Evolutionary conservation across 2,329 filamentous ascomycete genomes (phyloP).

Genomic region (Curvularia spicifera): DNA sequence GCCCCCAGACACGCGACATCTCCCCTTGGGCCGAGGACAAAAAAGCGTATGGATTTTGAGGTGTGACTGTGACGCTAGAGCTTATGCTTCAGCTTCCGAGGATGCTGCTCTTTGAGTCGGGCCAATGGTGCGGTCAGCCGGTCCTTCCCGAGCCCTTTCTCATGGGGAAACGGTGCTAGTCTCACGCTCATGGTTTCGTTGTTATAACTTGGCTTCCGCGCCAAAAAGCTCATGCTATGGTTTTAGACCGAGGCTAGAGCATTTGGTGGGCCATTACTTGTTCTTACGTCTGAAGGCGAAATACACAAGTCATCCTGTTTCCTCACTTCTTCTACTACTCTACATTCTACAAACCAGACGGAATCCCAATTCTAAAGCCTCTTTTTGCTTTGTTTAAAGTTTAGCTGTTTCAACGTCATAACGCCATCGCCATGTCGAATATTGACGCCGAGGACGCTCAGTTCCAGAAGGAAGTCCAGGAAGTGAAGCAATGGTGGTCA

Average conservation of each 20-base stretch:
- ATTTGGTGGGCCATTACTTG: slow-evolving; percentile 34
- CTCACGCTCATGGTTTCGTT: slow-evolving; percentile 23
- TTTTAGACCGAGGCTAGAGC: slow-evolving; percentile 28
- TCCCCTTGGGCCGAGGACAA: slow-evolving; percentile 47
- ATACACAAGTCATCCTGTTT: slow-evolving; percentile 3
- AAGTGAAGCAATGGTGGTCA: slow-evolving; percentile 93
- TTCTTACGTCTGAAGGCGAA: slow-evolving; percentile 15
- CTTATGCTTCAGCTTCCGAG: slow-evolving; percentile 34
- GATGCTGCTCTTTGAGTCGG: slow-evolving; percentile 36
- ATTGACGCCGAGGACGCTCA: slow-evolving; percentile 72
- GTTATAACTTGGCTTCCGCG: slow-evolving; percentile 36
- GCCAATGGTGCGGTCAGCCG: slow-evolving; percentile 47
- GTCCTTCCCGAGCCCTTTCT: slow-evolving; percentile 35
- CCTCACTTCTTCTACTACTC: slow-evolving; percentile 4
- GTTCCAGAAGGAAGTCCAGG: slow-evolving; percentile 82
- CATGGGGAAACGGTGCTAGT: slow-evolving; percentile 12
- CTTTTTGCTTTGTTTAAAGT: slow-evolving; percentile 1
- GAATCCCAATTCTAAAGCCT: background rate
- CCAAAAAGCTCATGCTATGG: slow-evolving; percentile 16
- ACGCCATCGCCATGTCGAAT: slow-evolving; percentile 37
- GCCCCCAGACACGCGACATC: slow-evolving; percentile 18
- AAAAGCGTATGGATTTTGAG: slow-evolving; percentile 26
- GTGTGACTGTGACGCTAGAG: slow-evolving; percentile 13
- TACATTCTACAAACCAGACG: background rate
- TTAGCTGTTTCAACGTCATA: slow-evolving; percentile 2